Evolutionary conservation across 1,284 basidiomycete genomes (phyloP).

Genomic region (Leccinum cinnamomeum): DNA sequence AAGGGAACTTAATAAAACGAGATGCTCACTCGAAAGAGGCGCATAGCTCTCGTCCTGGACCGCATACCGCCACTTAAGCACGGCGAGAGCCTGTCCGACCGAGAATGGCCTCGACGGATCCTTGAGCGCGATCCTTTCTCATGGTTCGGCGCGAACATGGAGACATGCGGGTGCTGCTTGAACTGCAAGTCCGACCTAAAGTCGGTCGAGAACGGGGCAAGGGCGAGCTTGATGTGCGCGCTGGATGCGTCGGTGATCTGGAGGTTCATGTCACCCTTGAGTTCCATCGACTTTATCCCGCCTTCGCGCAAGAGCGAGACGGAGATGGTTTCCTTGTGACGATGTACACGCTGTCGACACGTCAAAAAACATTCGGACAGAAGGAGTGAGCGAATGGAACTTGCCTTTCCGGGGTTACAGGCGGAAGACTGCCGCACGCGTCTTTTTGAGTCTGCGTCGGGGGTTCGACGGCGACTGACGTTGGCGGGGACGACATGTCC

Average conservation of each 20-base stretch:
- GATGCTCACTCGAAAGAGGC: slow-evolving; percentile 80
- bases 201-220: slow-evolving; percentile 62
- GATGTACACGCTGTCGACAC: slow-evolving; percentile 72
- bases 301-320: slow-evolving; percentile 87
- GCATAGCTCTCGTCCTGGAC: slow-evolving; percentile 91
- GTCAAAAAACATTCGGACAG: slow-evolving; percentile 3
- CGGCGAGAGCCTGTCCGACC: slow-evolving; percentile 82
- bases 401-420: slow-evolving; percentile 77
- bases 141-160: slow-evolving; percentile 75
- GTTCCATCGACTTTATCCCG: slow-evolving; percentile 84
- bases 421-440: slow-evolving; percentile 65
- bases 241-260: slow-evolving; percentile 77
- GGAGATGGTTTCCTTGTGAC: slow-evolving; percentile 80
- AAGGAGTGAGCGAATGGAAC: slow-evolving; percentile 9
- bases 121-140: slow-evolving; percentile 76
- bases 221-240: slow-evolving; percentile 73
- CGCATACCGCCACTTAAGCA: slow-evolving; percentile 91
- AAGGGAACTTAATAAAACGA: neutral
- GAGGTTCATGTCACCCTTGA: slow-evolving; percentile 94
- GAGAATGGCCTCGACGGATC: slow-evolving; percentile 86
- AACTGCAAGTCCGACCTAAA: slow-evolving; percentile 75
- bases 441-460: slow-evolving; percentile 46
- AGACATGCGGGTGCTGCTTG: slow-evolving; percentile 96
- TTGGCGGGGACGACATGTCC: slow-evolving; percentile 39
- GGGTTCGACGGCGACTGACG: slow-evolving; percentile 47